These are phyloP conservation scores for Skeletonema potamos DNA, from an alignment of 108 stramenopile species.

Conservation along the genomic window DNA sequence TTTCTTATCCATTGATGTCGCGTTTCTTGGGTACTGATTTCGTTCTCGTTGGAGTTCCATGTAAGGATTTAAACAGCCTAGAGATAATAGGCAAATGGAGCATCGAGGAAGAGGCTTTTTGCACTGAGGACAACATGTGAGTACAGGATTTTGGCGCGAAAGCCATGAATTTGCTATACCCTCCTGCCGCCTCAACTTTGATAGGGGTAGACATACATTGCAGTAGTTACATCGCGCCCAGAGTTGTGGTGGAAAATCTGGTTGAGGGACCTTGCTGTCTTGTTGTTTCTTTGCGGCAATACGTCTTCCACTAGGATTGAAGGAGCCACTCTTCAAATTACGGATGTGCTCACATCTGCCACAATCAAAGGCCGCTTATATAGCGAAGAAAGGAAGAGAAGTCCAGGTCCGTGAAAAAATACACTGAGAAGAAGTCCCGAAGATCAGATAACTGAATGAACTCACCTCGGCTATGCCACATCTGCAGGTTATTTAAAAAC, in stretches of 20 bases:
- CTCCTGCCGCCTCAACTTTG: conserved; percentile 59
- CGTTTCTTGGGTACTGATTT: conserved; percentile 36
- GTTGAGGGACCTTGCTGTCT: conserved; percentile 17
- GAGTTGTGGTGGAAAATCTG: conserved; percentile 44
- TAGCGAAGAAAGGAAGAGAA: too few species aligned
- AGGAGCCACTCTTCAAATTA: conserved; percentile 32
- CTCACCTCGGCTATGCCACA: conserved; percentile 84
- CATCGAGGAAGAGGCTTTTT: conserved; percentile 87
- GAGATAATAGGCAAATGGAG: conserved; percentile 78
- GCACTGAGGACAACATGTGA: conserved; percentile 89
- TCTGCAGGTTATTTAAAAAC: conserved; percentile 75
- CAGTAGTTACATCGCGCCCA: conserved; percentile 89
- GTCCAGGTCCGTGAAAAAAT: too few species aligned
- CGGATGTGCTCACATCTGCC: conserved; percentile 70
- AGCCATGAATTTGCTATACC: conserved; percentile 80
- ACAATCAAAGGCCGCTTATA: conserved; percentile 84
- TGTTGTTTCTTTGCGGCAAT: conserved; percentile 25
- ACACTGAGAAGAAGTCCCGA: too few species aligned
- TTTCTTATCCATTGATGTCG: conserved; percentile 23
- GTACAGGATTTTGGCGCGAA: conserved; percentile 69
- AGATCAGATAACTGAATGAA: too few species aligned
- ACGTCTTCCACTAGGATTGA: conserved; percentile 11
- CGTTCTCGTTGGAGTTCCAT: conserved; percentile 75
- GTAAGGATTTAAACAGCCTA: conserved; percentile 88
- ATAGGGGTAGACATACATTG: conserved; percentile 59